Evolutionary conservation across 345 rosid species (phyloP).

Genomic region (Acer yangbiense): DNA sequence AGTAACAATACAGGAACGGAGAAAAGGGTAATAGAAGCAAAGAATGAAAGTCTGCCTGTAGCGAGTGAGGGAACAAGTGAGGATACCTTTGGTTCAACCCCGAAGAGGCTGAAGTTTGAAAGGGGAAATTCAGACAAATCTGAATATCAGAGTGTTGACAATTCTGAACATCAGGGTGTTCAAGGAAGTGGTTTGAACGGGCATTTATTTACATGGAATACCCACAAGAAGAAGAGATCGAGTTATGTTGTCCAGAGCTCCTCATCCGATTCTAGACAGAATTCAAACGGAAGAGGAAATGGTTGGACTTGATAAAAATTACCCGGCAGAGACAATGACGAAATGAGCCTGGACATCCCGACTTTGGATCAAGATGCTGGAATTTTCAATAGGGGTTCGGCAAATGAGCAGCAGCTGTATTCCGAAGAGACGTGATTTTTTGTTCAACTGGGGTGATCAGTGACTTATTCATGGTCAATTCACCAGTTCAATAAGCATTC

Average conservation of each 20-base stretch:
- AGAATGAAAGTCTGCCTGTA: slow-evolving; percentile 35
- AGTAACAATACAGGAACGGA: slow-evolving; percentile 42
- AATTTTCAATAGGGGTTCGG: neutral
- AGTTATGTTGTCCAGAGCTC: slow-evolving; percentile 62
- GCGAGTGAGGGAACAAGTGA: slow-evolving; percentile 75
- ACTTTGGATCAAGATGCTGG: neutral
- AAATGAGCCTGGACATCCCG: neutral
- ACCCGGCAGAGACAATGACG: neutral
- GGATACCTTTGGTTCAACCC: slow-evolving; percentile 49
- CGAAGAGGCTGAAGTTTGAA: slow-evolving; percentile 37
- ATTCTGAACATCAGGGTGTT: slow-evolving; percentile 37
- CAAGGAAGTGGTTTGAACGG: slow-evolving; percentile 42
- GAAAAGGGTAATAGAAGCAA: slow-evolving; percentile 31
- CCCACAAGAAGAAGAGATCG: slow-evolving; percentile 86
- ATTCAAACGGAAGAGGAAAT: slow-evolving; percentile 63
- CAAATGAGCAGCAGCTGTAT: neutral
- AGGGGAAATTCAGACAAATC: slow-evolving; percentile 24
- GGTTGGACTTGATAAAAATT: slow-evolving; percentile 28
- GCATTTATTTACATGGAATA: slow-evolving; percentile 67
- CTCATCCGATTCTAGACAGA: slow-evolving; percentile 76
- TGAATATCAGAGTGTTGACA: slow-evolving; percentile 43
- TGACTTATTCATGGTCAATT: neutral
- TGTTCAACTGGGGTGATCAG: neutral
- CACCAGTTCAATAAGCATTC: neutral
- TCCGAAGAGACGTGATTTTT: neutral